Conservation (phyloP, 495 filamentous ascomycete species). For the Aspergillus biplanus region DNA sequence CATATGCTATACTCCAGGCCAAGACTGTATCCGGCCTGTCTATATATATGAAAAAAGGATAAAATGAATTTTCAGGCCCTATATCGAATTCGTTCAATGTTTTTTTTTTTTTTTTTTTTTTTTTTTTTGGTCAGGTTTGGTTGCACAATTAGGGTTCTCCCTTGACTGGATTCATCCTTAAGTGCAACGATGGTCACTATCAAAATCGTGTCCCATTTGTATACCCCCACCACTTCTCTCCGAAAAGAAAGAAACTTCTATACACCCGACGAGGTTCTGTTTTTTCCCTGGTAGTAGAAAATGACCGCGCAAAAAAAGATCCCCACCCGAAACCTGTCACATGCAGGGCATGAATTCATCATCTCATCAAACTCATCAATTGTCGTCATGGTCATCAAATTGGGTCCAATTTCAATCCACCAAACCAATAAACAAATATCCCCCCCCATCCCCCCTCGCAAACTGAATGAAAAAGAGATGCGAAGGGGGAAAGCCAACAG, state of each 20-base stretch:
- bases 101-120: not conserved
- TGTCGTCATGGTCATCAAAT: constrained; percentile 9
- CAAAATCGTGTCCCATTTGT: not conserved
- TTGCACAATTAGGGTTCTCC: no score
- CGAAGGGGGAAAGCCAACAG: not conserved
- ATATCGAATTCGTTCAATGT: not conserved
- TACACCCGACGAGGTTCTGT: constrained; percentile 11
- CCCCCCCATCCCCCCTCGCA: not conserved
- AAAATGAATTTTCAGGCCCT: not conserved
- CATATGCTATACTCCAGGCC: not conserved
- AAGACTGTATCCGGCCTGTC: not conserved
- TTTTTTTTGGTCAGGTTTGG: not conserved
- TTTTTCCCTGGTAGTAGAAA: constrained; percentile 9
- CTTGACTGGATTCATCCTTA: no score
- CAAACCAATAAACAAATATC: not conserved
- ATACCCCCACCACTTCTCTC: not conserved
- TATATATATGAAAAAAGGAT: constrained; percentile 3
- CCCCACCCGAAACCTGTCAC: not conserved
- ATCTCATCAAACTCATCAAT: constrained; percentile 11
- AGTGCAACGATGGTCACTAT: not conserved
- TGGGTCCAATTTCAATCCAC: constrained; percentile 1
- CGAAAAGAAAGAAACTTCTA: not conserved
- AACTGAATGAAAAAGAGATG: not conserved
- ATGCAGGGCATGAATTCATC: constrained; percentile 6
- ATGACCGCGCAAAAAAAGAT: not conserved